Evolutionary conservation across 306 rosid species (phyloP), one percentile per base, ranked within the genome.

Genomic region (Quercus variabilis): DNA sequence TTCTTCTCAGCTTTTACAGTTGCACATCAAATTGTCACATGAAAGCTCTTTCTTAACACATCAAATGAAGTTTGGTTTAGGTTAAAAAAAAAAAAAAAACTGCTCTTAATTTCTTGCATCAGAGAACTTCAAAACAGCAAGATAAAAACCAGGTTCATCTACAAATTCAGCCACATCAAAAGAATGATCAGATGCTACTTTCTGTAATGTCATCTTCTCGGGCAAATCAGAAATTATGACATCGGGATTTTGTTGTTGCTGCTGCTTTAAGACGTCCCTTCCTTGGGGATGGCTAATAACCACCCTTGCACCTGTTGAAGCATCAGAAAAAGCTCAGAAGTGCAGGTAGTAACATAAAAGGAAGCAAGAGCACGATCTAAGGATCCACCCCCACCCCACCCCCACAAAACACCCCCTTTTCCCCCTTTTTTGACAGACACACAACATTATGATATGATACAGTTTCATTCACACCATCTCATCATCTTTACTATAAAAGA

Each of bases 231-330:
- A 91, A 71, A 90, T 79, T 70, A 91, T 84, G 30, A 91, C 85
- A 77, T 87, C 87, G 0, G 96, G 89, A 74, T 83, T 75, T 74
- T 82, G 88, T 76, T 88, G 74, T 59, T 85, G 85, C 74, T 91
- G 93, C 79, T 87, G 82, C 72, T 90, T 79, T n/a, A 91, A 84
- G 68, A 59, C 85, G 78, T 83, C 83, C 85, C 93, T 91, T 75
- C 97, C 97, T 73, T 88, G 86, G 28, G 98, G 97, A 85, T 95
- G 97, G 88, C 97, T 89, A 59, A 95, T 88, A 62, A 95, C 85
- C 80, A 95, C 74, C 81, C 94, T 90, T 80, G 93, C 97, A 77
- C 97, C 97, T 93, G 68, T 67, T 79, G 59, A 41, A 74, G 64
- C 78, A 80, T 74, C 73, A 58, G 23, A 52, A 59, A n/a, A 35